These are phyloP conservation scores for Larix kaempferi DNA, from an alignment of 75 land plant species.

Conservation along the genomic window DNA sequence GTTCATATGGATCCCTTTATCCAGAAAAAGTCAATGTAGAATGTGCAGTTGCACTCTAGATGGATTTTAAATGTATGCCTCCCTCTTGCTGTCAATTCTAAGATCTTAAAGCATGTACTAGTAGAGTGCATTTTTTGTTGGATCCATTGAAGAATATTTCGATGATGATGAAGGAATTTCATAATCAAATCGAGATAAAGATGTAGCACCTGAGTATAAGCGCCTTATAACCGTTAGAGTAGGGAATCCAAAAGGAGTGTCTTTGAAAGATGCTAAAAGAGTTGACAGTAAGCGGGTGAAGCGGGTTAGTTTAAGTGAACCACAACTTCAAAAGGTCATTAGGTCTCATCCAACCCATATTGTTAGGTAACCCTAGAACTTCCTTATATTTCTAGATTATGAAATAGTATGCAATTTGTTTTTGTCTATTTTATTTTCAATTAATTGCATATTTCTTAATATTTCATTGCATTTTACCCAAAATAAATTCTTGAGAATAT, in stretches of 20 bases:
- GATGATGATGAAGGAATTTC: constrained; percentile 20
- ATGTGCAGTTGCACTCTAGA: background rate
- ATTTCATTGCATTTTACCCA: constrained; percentile 56
- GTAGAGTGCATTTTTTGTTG: constrained; percentile 5
- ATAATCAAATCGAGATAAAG: background rate
- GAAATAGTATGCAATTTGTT: background rate
- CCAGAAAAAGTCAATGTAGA: background rate
- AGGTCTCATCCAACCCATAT: constrained; percentile 25
- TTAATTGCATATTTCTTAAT: background rate
- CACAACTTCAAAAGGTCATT: constrained; percentile 43
- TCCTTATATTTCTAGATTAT: constrained; percentile 7
- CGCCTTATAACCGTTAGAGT: constrained; percentile 73
- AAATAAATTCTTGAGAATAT: constrained; percentile 61
- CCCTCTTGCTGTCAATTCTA: background rate
- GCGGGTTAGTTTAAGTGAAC: constrained; percentile 80
- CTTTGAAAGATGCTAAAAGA: constrained; percentile 45
- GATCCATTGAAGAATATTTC: constrained; percentile 2
- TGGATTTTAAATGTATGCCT: too few relatives aligned
- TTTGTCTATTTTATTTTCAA: background rate
- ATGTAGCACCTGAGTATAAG: constrained; percentile 53
- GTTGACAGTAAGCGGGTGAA: constrained; percentile 34
- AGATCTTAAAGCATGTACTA: constrained; percentile 1
- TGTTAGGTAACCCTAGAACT: constrained; percentile 34
- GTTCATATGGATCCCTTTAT: background rate
- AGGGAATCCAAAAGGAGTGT: constrained; percentile 59